Evolutionary conservation across 371 early-diverging fungal genomes (phyloP).

Genomic region (Mortierella sp.): DNA sequence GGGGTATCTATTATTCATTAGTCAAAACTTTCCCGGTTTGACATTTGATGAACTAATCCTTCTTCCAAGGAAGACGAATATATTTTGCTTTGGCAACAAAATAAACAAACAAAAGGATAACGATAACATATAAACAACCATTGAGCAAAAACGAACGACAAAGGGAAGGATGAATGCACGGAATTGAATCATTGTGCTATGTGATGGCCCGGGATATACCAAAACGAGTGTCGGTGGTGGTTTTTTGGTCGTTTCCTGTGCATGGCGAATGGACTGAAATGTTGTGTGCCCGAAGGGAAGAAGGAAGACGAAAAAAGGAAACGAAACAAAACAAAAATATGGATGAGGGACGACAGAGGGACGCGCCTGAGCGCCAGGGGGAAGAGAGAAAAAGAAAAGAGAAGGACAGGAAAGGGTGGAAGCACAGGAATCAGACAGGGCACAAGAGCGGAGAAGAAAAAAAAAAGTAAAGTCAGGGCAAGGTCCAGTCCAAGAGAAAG

Average conservation of each 20-base stretch:
- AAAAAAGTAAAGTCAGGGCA: neutral
- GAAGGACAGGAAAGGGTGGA: neutral
- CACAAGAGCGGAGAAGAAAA: too few species aligned
- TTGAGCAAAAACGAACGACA: neutral
- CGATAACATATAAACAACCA: neutral
- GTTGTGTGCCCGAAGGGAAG: too few species aligned
- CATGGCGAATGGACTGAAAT: too few species aligned
- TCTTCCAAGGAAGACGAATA: neutral
- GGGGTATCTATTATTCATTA: neutral
- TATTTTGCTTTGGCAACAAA: neutral
- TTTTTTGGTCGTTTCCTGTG: too few species aligned
- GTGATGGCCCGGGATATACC: neutral
- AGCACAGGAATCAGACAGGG: too few species aligned
- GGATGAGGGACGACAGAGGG: too few species aligned
- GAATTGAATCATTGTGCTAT: too few species aligned
- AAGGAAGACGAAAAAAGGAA: neutral
- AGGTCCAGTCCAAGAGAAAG: neutral
- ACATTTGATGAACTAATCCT: neutral
- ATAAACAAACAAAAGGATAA: conserved; percentile 6
- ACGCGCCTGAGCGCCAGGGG: conserved; percentile 7
- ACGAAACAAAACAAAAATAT: neutral
- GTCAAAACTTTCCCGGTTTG: neutral
- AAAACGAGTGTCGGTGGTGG: too few species aligned
- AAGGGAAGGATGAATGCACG: neutral
- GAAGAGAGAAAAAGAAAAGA: neutral